Base-by-base conservation (phyloP, 768 basidiomycete genomes). In the Naganishia vishniacii region DNA sequence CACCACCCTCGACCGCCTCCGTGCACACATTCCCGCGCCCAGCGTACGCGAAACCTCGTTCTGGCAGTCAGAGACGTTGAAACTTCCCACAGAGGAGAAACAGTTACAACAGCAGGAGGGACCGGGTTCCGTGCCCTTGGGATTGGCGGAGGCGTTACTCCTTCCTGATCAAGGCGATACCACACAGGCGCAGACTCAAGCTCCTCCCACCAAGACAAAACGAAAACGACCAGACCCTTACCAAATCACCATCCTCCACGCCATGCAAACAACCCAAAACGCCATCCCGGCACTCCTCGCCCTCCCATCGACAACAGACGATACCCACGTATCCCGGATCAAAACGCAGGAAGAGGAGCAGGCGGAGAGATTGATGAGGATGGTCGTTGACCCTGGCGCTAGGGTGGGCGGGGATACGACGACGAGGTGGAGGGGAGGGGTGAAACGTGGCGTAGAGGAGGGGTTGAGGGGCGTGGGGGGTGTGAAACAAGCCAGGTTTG, bases 401-500 rank as follows among this genome's bases (percentile, higher is more conserved):
- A n/a, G 41, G 48, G 29, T 49, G 16, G 28, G 12, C 8, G 23
- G 26, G 25, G 58, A 5, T 2, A 44, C 29, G 32, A 25, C 20
- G n/a, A 47, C 46, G 29, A 42, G 46, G 32, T 16, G 32, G 25
- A 40, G 26, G 20, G 48, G 61, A 25, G 61, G 61, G 15, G 44
- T 51, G 23, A 63, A 63, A 26, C 32, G 62, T 18, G 49, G 37
- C 1, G 25, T 40, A 0, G 48, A 63, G 9, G 62, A 63, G 41
- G 29, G 40, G 20, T n/a, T 44, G 13, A 63, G 48, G 41, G 49
- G 51, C 8, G 23, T 51, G 18, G 62, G n/a, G n/a, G n/a, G n/a
- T n/a, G n/a, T 41, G 5, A 63, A 63, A 20, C 62, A 63, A 26
- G 62, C 62, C 5, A 51, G 62, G 29, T 63, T 63, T 34, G 13